Conservation (phyloP, 2,329 filamentous ascomycete species). For the Colletotrichum plurivorum region DNA sequence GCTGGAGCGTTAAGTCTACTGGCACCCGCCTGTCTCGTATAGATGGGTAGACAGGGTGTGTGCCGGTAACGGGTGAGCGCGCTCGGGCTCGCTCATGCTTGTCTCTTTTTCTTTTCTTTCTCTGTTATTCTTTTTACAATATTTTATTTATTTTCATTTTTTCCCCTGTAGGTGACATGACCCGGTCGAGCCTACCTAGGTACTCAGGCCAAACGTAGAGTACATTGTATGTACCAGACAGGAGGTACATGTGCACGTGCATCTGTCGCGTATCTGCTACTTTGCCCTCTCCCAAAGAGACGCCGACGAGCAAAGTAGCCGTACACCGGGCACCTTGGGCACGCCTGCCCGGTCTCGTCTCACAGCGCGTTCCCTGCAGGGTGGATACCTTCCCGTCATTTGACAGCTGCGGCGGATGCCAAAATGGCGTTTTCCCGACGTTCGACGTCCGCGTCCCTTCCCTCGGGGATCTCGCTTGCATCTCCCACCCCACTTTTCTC, state of each 20-base stretch:
- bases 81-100: conserved; percentile 8
- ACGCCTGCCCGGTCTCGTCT: conserved; percentile 7
- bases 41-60: conserved; percentile 17
- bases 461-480: conserved; percentile 17
- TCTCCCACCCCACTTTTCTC: conserved; percentile 29
- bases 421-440: conserved; percentile 36
- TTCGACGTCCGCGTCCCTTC: conserved; percentile 11
- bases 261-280: conserved; percentile 13
- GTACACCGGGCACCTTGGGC: too few relatives aligned
- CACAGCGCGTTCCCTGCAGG: conserved; percentile 23
- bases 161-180: neutral
- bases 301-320: too few relatives aligned
- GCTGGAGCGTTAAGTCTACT: conserved; percentile 14
- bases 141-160: neutral
- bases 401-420: conserved; percentile 39
- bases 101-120: conserved; percentile 1
- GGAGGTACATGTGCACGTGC: conserved; percentile 25
- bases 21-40: conserved; percentile 28
- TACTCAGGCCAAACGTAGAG: too few relatives aligned
- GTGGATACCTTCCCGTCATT: conserved; percentile 38
- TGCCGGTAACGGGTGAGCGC: conserved; percentile 12
- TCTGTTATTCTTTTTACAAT: conserved; percentile 4
- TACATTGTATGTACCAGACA: too few relatives aligned
- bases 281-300: neutral
- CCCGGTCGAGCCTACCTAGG: neutral